Percentiles rank a stretch among this genome's conserved stretches.
phyloP scores from a whole-genome alignment of 352 stramenopile species.

The Thalassiosira mediterranea region DNA sequence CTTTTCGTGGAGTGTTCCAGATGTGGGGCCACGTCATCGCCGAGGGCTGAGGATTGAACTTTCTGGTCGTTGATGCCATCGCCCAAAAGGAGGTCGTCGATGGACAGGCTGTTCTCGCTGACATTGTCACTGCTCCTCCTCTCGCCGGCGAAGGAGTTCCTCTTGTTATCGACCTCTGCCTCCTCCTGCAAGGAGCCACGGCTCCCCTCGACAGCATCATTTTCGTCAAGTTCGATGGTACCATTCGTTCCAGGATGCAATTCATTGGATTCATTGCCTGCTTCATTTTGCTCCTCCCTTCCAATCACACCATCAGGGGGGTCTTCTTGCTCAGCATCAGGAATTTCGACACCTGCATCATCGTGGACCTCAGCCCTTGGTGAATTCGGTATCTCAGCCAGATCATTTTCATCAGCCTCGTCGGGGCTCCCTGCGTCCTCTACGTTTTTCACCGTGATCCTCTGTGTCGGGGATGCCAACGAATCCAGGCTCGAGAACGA shows the following conservation, averaged over 20 bases:
- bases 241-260: neutral
- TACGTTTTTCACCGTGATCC: neutral
- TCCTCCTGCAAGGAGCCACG: neutral
- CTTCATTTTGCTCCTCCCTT: neutral
- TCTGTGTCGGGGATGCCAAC: constrained; percentile 20
- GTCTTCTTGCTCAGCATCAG: neutral
- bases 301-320: too few species aligned
- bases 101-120: constrained; percentile 19
- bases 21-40: constrained; percentile 34
- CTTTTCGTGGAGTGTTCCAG: constrained; percentile 34
- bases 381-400: neutral
- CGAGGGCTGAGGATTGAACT: constrained; percentile 40
- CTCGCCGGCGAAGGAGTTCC: neutral
- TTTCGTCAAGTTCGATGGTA: neutral
- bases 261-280: neutral
- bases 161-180: neutral
- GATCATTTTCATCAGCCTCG: neutral
- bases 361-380: neutral
- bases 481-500: constrained; percentile 19
- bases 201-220: neutral
- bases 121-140: neutral
- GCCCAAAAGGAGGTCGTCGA: constrained; percentile 22
- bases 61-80: neutral
- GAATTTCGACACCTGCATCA: neutral
- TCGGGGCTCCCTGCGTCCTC: neutral